Evolutionary conservation across 1,139 yeast genomes (phyloP).

Genomic region (Yamadazyma pseudoaaseri): DNA sequence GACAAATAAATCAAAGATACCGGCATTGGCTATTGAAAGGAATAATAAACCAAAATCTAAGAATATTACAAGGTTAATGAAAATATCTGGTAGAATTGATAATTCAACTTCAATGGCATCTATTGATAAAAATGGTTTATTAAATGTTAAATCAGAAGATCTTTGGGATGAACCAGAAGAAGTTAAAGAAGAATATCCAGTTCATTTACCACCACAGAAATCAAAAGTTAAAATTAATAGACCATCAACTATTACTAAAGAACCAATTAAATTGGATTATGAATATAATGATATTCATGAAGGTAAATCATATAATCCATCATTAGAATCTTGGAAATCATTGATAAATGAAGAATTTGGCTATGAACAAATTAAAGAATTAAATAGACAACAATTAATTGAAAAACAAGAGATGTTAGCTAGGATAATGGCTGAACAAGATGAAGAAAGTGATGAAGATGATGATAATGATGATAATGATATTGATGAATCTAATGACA

Average conservation of each 20-base stretch:
- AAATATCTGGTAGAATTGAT: constrained; percentile 80
- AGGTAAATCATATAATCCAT: constrained; percentile 93
- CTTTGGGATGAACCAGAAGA: constrained; percentile 57
- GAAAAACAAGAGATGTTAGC: constrained; percentile 64
- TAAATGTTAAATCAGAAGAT: constrained; percentile 53
- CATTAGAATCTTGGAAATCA: constrained; percentile 77
- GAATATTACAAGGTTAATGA: constrained; percentile 69
- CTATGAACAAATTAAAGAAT: constrained; percentile 66
- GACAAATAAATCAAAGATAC: constrained; percentile 74
- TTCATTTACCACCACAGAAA: constrained; percentile 7
- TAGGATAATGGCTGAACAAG: constrained; percentile 59
- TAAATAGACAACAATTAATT: constrained; percentile 57
- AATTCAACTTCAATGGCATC: constrained; percentile 52
- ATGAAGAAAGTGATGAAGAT: constrained; percentile 25
- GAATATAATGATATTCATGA: constrained; percentile 41
- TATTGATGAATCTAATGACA: constrained; percentile 32
- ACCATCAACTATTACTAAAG: constrained; percentile 15
- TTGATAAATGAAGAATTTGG: constrained; percentile 67
- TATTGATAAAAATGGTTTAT: constrained; percentile 62
- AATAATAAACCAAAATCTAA: constrained; percentile 49
- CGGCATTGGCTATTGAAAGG: constrained; percentile 47
- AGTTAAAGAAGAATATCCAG: constrained; percentile 26
- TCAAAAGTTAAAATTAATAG: constrained; percentile 7
- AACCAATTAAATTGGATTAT: constrained; percentile 21
- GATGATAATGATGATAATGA: constrained; percentile 57